Base-by-base conservation (phyloP, 2,329 filamentous ascomycete species). In the Penicillium sp. region DNA sequence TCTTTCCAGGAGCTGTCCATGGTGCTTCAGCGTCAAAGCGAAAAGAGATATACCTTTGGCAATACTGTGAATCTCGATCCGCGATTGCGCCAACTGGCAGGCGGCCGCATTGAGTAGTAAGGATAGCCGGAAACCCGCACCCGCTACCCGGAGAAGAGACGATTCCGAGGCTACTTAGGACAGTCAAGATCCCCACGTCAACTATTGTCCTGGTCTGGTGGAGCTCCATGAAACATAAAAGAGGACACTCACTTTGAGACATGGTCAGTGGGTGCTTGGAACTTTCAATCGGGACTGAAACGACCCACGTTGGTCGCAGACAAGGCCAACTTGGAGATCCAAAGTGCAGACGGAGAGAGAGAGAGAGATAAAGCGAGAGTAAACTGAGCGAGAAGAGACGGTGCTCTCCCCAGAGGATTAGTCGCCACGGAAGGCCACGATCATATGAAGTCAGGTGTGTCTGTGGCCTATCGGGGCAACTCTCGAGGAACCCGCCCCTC, bases 61-160 rank as follows among this genome's bases (percentile, higher is more conserved):
- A 43, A 73, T 71, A 49, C 61, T 66, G 46, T 72, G 67, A 39
- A 72, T 68, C 48, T 72, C 69, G 42, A 68, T 58, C 12, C 66
- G 64, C 5, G 65, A 66, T 49, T 64, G 65, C 5, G 66, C 65
- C 28, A 72, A 61, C 53, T 71, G 67, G 48, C 66, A 67, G 42
- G 64, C 67, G n/a, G 72, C 66, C 9, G 68, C 69, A 52, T 72
- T 73, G 5, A 73, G 57, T 13, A 71, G 59, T 9, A 72, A 57
- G 5, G 69, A 72, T 9, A 73, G 66, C 35, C 67, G 63, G 50
- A 71, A 67, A 25, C 69, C 70, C 9, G 55, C 59, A n/a, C 54
- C 56, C 4, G 61, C 56, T n/a, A 60, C 58, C 6, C 51, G 55
- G 27, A 54, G 49, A 36, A 65, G 51, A 12, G 53, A 58, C 36